Percentiles rank a stretch among this genome's conserved stretches.
Conservation (phyloP, 1,284 basidiomycete genomes). For the Abortiporus biennis region DNA sequence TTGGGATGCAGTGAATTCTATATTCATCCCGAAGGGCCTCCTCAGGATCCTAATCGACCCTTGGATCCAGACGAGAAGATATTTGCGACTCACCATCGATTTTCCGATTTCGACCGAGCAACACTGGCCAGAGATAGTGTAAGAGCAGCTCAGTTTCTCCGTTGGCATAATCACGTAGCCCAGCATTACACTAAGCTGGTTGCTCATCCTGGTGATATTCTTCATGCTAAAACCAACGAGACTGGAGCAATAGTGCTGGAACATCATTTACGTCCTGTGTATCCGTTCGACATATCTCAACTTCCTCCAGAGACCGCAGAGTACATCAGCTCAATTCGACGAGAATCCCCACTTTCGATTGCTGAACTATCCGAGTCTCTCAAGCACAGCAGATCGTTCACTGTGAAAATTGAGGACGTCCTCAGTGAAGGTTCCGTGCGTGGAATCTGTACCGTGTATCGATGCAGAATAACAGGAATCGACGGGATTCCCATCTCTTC, state of each 20-base stretch:
- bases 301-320: conserved; percentile 2
- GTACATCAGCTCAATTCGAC: conserved; percentile 1
- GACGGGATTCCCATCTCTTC: not conserved
- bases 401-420: conserved; percentile 3
- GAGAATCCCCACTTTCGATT: conserved; percentile 2
- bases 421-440: conserved; percentile 2
- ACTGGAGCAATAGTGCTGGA: not conserved
- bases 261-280: not conserved
- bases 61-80: conserved; percentile 1
- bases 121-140: conserved; percentile 2
- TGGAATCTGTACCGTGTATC: conserved; percentile 1
- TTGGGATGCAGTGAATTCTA: not conserved
- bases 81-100: conserved; percentile 3
- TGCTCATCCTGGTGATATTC: conserved; percentile 1
- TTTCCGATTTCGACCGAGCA: conserved; percentile 3
- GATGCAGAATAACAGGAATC: not conserved
- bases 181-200: conserved; percentile 1
- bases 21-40: conserved; percentile 4
- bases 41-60: conserved; percentile 4
- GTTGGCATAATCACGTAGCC: conserved; percentile 1
- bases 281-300: conserved; percentile 3
- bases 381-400: conserved; percentile 5
- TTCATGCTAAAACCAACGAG: not conserved
- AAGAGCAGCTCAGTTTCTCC: conserved; percentile 2
- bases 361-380: conserved; percentile 1